Evolutionary conservation across 352 stramenopile genomes (phyloP), one percentile per base, ranked within the genome.

Genomic region (Phytophthora cactorum): DNA sequence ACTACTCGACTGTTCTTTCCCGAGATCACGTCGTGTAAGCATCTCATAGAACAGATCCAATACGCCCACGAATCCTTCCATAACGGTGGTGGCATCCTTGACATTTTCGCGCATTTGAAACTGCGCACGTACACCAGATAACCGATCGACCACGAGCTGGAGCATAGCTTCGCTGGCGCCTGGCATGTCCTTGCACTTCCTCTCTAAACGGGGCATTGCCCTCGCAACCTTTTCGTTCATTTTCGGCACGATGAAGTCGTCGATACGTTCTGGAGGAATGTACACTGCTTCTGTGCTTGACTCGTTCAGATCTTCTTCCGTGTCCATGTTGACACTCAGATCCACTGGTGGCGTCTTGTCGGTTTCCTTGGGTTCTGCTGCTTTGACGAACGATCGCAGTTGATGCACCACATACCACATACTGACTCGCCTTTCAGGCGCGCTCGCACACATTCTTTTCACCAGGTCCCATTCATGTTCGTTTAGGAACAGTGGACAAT

Each of bases 381-480:
- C 45, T n/a, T 57, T 60, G 22, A 62, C 41, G 45, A 72, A 66
- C 29, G 43, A 25, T 56, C 66, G 68, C 6, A 78, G 34, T 52
- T 72, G 70, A 22, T 75, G 66, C 45, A 78, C 61, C n/a, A 74
- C 66, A 38, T 72, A 71, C 60, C 66, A 69, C 56, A 75, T 78
- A 14, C 56, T 74, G 31, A 44, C 61, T 61, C 61, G 32, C 31
- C 32, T 45, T 2, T 50, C 41, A 15, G 60, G 60, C 12, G 17
- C 46, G 7, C 28, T 58, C 22, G 52, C 52, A 46, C 60, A 75
- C 70, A 75, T 78, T 32, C 43, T 25, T 55, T 72, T n/a, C 31
- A 78, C 44, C 27, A 78, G 54, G 31, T 69, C 55, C 70, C 66
- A 78, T 60, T 78, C 60, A 0, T 39, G 38, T 14, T 63, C 31